phyloP scores from a whole-genome alignment of 2,329 filamentous ascomycete species.

The Fusarium falciforme region DNA sequence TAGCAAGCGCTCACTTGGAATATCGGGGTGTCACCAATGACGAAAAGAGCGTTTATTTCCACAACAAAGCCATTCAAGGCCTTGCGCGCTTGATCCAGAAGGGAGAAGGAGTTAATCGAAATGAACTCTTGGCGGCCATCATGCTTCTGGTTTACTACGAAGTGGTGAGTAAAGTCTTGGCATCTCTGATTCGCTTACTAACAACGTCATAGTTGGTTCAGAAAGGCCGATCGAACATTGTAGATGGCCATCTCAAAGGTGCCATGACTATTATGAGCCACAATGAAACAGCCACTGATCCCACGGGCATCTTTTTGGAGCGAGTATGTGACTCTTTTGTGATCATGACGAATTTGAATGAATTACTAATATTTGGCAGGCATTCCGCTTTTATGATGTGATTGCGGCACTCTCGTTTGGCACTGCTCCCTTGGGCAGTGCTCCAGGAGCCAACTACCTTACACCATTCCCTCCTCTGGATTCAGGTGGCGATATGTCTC shows the following conservation, averaged over 20 bases:
- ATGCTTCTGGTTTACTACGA: slow-evolving; percentile 73
- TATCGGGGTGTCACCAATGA: slow-evolving; percentile 65
- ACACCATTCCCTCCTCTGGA: slow-evolving; percentile 61
- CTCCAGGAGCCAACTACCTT: slow-evolving; percentile 59
- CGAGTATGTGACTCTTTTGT: slow-evolving; percentile 55
- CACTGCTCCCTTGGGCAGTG: slow-evolving; percentile 65
- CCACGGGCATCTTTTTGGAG: slow-evolving; percentile 69
- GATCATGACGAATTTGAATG: not conserved
- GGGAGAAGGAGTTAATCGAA: slow-evolving; percentile 60
- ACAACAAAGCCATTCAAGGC: slow-evolving; percentile 69
- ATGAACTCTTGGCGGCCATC: slow-evolving; percentile 70
- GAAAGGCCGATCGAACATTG: slow-evolving; percentile 68
- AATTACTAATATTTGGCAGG: slow-evolving; percentile 51
- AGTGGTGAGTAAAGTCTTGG: slow-evolving; percentile 60
- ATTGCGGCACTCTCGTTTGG: slow-evolving; percentile 72
- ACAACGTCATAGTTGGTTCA: slow-evolving; percentile 64
- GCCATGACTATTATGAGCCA: slow-evolving; percentile 71
- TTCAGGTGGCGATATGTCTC: slow-evolving; percentile 56
- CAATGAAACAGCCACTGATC: slow-evolving; percentile 56
- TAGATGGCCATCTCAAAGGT: slow-evolving; percentile 70
- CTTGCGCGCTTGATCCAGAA: slow-evolving; percentile 67
- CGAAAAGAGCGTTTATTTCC: slow-evolving; percentile 69
- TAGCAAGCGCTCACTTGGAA: slow-evolving; percentile 86
- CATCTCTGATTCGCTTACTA: not conserved
- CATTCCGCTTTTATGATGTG: slow-evolving; percentile 74